Evolutionary conservation across 2,329 filamentous ascomycete genomes (phyloP).

Genomic region (Paraphoma chrysanthemicola): DNA sequence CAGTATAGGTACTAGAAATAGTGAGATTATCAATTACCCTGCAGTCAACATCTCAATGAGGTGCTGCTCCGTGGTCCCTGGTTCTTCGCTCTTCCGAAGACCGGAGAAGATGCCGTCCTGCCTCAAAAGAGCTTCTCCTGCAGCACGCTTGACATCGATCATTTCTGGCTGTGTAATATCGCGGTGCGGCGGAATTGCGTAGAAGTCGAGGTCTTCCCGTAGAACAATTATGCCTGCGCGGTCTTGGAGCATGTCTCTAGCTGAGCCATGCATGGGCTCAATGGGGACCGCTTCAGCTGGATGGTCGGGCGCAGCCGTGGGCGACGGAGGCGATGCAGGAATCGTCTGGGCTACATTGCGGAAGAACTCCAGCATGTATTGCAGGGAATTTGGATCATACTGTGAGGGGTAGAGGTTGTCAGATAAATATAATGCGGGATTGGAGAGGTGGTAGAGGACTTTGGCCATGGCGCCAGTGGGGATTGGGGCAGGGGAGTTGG

Average conservation of each 20-base stretch:
- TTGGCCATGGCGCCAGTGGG: slow-evolving; percentile 45
- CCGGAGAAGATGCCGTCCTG: slow-evolving; percentile 97
- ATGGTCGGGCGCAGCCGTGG: slow-evolving; percentile 54
- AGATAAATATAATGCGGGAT: slow-evolving; percentile 61
- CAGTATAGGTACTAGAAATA: background rate
- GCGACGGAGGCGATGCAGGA: slow-evolving; percentile 72
- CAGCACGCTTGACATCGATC: slow-evolving; percentile 94
- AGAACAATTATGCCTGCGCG: slow-evolving; percentile 96
- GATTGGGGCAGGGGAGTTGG: slow-evolving; percentile 39
- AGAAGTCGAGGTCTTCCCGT: slow-evolving; percentile 96
- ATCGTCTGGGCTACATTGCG: slow-evolving; percentile 96
- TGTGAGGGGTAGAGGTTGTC: slow-evolving; percentile 64
- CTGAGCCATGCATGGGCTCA: slow-evolving; percentile 74
- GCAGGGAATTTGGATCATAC: slow-evolving; percentile 95
- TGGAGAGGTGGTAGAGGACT: slow-evolving; percentile 51
- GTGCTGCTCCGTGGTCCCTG: slow-evolving; percentile 95
- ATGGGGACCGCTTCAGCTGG: slow-evolving; percentile 66
- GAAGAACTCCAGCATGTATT: slow-evolving; percentile 99
- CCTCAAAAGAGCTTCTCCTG: slow-evolving; percentile 81
- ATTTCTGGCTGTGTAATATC: slow-evolving; percentile 89
- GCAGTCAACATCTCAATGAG: slow-evolving; percentile 99
- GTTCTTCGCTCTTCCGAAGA: slow-evolving; percentile 91
- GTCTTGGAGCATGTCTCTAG: slow-evolving; percentile 81
- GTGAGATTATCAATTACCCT: slow-evolving; percentile 67
- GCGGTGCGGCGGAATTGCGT: slow-evolving; percentile 85